Base-by-base conservation (phyloP, 371 early-diverging fungal genomes). In the Lichtheimia ramosa region DNA sequence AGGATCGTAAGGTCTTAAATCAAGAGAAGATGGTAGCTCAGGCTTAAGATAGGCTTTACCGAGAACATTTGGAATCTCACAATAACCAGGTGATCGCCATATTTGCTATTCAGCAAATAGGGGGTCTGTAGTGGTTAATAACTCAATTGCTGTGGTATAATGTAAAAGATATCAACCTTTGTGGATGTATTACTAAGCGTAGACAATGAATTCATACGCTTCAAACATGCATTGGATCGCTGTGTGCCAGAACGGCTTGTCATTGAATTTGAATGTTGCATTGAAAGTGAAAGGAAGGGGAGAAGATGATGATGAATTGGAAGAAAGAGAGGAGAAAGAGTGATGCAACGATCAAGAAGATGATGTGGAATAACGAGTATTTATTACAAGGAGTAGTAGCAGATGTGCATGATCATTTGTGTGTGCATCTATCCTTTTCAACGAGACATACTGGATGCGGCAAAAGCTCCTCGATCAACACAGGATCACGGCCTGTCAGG, bases 1-100 rank as follows among this genome's bases (percentile, higher is more conserved):
- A 41, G 59, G 60, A 51, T 76, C 70, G 39, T 61, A 48, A 53
- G 65, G 77, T 53, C 71, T 69, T 40, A 71, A 61, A 48, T 68
- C 70, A 39, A 64, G 67, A 23, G 56, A 34, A 5, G 43, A 43
- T 6, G 62, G 54, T 18, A 43, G 28, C 16, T 56, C 52, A 3
- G 65, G 68, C 51, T 62, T 57, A 2, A 71, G 54, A 43, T 78
- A 78, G 39, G 78, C 78, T 54, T 74, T 68, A 16, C 78, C 78
- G 6, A 78, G 65, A 54, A 78, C 71, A 62, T 78, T 62, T 24
- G 78, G 78, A 56, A 74, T 74, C 57, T 78, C 71, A 55, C 63
- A 78, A 64, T 72, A 63, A 15, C 78, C 75, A 48, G 78, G 78
- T 23, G 75, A 66, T 55, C 78, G 66, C 78, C 78, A 78, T 39